Base-by-base conservation (phyloP, 352 stramenopile species). In the Elongisporangium undulatum region DNA sequence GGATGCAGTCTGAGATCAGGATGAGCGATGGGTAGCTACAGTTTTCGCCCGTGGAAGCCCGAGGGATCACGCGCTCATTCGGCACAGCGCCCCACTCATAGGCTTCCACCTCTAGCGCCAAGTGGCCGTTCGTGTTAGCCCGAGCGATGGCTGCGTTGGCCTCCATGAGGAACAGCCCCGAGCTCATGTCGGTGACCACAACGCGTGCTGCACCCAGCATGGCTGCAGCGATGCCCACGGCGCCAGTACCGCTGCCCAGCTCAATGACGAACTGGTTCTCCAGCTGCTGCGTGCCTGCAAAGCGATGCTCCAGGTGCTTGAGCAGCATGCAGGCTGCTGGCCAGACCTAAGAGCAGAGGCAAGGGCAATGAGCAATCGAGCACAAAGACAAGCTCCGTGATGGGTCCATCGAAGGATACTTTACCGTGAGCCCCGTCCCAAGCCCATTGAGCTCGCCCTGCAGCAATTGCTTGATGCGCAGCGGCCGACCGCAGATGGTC, bases 1-100 rank as follows among this genome's bases (percentile, higher is more conserved):
- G 64, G 23, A 99, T 96, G 70, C 95, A 98, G 68, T 99, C 95
- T 1, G 94, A 97, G 48, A 97, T 88, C 9, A 98, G 71, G 23
- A 99, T 82, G 24, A 98, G 58, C 56, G 92, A 78, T 8, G 82
- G 82, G 22, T 75, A 75, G 29, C 29, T 41, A 15, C 5, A 6
- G 29, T 41, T 9, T 41, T 41, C 29, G 29, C 29, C 5, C 8
- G 13, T 41, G 5, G 9, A 41, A 4, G 24, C 49, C 0, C 41
- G 39, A 9, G 65, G 51, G 4, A 89, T 59, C 20, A 92, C 61
- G 0, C 29, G 67, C 26, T 57, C 26, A 4, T 63, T 71, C 22
- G 78, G 68, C 64, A 74, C 41, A 10, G 67, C 62, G 20, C 93
- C 94, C 94, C 96, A 98, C 62, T 96, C 90, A 75, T 98, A 98